These are phyloP conservation scores for Macrophomina tecta DNA, from an alignment of 2,329 filamentous ascomycete species.

Conservation along the genomic window DNA sequence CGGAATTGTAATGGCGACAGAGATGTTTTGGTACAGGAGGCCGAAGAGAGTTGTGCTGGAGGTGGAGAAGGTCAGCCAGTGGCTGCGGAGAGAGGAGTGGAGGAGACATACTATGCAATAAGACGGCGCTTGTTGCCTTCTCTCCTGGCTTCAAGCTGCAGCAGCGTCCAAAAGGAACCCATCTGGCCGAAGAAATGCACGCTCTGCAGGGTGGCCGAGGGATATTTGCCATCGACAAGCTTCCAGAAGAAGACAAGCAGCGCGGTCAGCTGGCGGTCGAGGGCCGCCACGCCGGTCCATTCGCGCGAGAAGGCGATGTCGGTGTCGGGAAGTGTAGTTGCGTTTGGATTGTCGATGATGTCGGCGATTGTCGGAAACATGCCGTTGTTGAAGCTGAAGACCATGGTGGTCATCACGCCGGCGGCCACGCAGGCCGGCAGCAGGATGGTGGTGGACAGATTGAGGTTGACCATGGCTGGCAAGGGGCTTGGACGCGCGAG, in stretches of 20 bases:
- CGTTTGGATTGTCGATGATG: slow-evolving; percentile 52
- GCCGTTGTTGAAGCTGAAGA: slow-evolving; percentile 41
- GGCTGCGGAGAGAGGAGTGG: no score
- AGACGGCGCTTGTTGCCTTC: slow-evolving; percentile 12
- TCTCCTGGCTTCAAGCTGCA: slow-evolving; percentile 11
- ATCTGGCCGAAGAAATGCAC: slow-evolving; percentile 25
- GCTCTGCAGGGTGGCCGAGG: background rate
- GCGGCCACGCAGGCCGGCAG: slow-evolving; percentile 8
- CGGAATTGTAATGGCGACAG: slow-evolving; percentile 24
- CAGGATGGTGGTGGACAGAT: slow-evolving; percentile 13
- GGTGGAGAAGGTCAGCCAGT: background rate
- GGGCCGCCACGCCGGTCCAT: slow-evolving; percentile 7
- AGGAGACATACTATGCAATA: slow-evolving; percentile 6
- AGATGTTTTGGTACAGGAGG: slow-evolving; percentile 23
- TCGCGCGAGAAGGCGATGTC: slow-evolving; percentile 3
- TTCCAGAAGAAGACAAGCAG: slow-evolving; percentile 25
- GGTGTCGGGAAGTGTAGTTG: slow-evolving; percentile 7
- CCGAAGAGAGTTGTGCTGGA: slow-evolving; percentile 19
- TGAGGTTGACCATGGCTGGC: slow-evolving; percentile 10
- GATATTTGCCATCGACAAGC: slow-evolving; percentile 10
- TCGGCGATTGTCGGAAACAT: slow-evolving; percentile 54
- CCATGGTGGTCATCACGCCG: slow-evolving; percentile 2
- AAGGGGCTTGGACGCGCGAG: background rate
- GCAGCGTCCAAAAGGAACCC: slow-evolving; percentile 20
- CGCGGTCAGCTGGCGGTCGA: slow-evolving; percentile 17